Base-by-base conservation (phyloP, 169 alveolate genomes). In the Eimeria falciformis region DNA sequence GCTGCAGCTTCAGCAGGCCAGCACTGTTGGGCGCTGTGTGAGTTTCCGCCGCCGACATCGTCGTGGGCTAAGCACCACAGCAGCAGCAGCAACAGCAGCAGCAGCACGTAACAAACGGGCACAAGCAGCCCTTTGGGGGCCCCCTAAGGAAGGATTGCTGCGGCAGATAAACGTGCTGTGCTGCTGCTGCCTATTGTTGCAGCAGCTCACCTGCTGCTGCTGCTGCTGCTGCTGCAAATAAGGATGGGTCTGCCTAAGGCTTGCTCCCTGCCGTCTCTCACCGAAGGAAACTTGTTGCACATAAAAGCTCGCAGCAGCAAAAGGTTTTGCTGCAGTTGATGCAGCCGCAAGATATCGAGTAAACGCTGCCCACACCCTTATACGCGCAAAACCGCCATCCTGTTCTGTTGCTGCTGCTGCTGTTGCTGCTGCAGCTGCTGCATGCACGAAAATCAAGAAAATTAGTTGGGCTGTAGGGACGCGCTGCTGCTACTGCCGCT, bases 1-100 rank as follows among this genome's bases (percentile, higher is more conserved):
- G 86, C 86, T 77, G 86, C 68, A 77, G 86, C 86, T 77, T 77
- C 68, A 77, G 86, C 47, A 77, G 68, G 66, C 86, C 66, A 21
- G 86, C 68, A 25, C 4, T 46, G 86, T 77, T 62, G 69, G 86
- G 86, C 7, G 86, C 40, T 11, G 86, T 77, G 66, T 77, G 68
- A 46, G 86, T 47, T 23, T 77, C 86, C n/a, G 86, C 86, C 25
- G 86, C 66, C n/a, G 86, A 77, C 86, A 77, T 77, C 56, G 23
- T 77, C 40, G 23, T 6, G n/a, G 27, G 82, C 58, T 12, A 56
- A 50, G 18, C 17, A 37, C 45, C 47, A 21, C 55, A 71, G 82
- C 82, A 33, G 82, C 82, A 71, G 82, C 82, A 71, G 82, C 47
- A 68, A 50, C 79, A 68, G 58, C 82, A 71, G 82, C 82, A 71